Conservation (phyloP, 108 stramenopile species). For the Cyclostephanos tholiformis region DNA sequence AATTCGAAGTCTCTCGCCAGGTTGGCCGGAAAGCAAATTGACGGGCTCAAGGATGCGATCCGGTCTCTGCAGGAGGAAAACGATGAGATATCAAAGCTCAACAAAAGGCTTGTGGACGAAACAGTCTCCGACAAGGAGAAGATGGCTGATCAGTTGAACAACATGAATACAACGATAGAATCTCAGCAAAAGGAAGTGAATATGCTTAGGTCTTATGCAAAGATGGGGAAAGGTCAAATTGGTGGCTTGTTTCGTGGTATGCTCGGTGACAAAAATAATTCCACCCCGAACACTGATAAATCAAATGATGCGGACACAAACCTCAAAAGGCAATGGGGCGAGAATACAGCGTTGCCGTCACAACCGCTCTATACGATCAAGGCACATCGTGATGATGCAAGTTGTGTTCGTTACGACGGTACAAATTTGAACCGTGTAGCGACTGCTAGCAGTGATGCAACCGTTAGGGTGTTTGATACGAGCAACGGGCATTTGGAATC, state of each 20-base stretch:
- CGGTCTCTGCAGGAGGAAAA: slow-evolving; percentile 77
- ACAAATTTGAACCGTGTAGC: slow-evolving; percentile 65
- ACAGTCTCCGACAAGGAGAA: slow-evolving; percentile 73
- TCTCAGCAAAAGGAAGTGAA: slow-evolving; percentile 64
- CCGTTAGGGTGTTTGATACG: slow-evolving; percentile 81
- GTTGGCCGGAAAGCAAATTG: slow-evolving; percentile 83
- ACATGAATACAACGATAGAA: slow-evolving; percentile 74
- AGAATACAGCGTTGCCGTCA: slow-evolving; percentile 60
- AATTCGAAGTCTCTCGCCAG: slow-evolving; percentile 66
- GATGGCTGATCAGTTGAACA: slow-evolving; percentile 69
- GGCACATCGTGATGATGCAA: slow-evolving; percentile 68
- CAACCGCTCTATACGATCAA: slow-evolving; percentile 57
- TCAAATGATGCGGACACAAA: slow-evolving; percentile 13
- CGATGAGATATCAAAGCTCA: slow-evolving; percentile 64
- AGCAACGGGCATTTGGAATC: slow-evolving; percentile 62
- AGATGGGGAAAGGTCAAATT: slow-evolving; percentile 30
- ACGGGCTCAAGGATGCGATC: slow-evolving; percentile 79
- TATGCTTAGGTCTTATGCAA: slow-evolving; percentile 54
- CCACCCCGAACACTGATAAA: slow-evolving; percentile 10
- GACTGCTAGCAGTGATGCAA: slow-evolving; percentile 69
- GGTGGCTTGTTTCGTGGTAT: slow-evolving; percentile 60
- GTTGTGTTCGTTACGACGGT: slow-evolving; percentile 71
- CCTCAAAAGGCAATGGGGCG: slow-evolving; percentile 51
- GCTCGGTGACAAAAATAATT: slow-evolving; percentile 13
- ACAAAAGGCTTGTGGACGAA: slow-evolving; percentile 54